Evolutionary conservation across 2,329 filamentous ascomycete species (phyloP).

Genomic region (Diaporthe nobilis): DNA sequence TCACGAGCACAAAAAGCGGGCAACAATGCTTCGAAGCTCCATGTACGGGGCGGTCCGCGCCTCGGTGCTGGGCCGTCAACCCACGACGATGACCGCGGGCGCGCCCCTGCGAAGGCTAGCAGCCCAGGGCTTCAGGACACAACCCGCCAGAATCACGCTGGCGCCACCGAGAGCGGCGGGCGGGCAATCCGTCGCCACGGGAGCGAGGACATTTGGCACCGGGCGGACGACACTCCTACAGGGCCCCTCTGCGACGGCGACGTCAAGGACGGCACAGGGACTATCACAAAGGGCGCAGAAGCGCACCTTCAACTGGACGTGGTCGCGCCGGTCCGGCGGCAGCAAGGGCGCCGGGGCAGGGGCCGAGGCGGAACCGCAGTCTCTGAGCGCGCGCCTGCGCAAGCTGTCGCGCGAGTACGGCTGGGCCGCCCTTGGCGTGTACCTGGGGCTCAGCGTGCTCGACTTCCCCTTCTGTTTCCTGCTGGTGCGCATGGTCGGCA

Average conservation of each 20-base stretch:
- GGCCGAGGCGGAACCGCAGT: conserved; percentile 49
- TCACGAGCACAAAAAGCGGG: background rate
- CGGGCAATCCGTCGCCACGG: background rate
- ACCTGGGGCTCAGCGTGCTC: conserved; percentile 83
- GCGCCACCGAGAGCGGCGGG: background rate
- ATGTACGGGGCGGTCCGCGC: conserved; percentile 28
- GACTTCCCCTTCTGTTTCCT: conserved; percentile 98
- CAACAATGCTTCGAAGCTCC: conserved; percentile 25
- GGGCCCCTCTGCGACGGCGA: conserved; percentile 10
- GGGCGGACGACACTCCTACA: background rate
- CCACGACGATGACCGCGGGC: conserved; percentile 1
- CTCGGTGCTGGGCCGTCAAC: conserved; percentile 26
- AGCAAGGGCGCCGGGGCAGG: conserved; percentile 17
- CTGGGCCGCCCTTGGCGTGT: conserved; percentile 94
- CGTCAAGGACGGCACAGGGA: background rate
- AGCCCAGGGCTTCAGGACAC: conserved; percentile 7
- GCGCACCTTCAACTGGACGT: conserved; percentile 38
- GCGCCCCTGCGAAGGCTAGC: conserved; percentile 31
- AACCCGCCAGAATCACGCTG: background rate
- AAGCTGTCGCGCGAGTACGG: conserved; percentile 94
- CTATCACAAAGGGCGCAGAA: conserved; percentile 26
- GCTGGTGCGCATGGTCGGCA: conserved; percentile 85
- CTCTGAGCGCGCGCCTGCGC: conserved; percentile 80
- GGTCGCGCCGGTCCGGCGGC: conserved; percentile 34
- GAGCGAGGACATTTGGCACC: background rate